phyloP scores from a whole-genome alignment of 768 basidiomycete genomes.

The Kwoniella newhampshirensis region DNA sequence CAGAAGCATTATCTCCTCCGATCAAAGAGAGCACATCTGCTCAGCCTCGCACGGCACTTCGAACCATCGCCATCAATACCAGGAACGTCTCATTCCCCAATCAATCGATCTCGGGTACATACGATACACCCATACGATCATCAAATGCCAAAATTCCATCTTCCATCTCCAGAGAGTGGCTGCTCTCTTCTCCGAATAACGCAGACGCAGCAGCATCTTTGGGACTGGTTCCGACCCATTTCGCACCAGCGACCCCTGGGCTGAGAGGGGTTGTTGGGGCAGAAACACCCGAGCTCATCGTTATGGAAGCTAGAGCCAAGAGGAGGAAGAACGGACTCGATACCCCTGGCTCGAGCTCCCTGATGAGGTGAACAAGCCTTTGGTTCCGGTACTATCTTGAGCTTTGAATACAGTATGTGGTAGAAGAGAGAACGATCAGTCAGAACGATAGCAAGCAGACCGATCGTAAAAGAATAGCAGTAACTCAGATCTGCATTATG shows the following conservation, averaged over 20 bases:
- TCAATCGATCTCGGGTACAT: slow-evolving; percentile 5
- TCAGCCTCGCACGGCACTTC: not conserved
- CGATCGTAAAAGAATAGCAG: too few species aligned
- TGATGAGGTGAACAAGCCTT: too few species aligned
- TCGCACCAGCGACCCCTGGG: slow-evolving; percentile 16
- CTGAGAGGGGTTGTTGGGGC: slow-evolving; percentile 12
- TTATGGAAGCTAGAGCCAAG: slow-evolving; percentile 17
- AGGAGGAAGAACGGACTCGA: slow-evolving; percentile 2
- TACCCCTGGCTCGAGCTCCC: too few species aligned
- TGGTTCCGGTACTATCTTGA: too few species aligned
- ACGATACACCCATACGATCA: slow-evolving; percentile 9
- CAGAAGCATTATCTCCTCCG: slow-evolving; percentile 3
- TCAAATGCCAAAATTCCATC: not conserved
- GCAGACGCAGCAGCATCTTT: slow-evolving; percentile 7
- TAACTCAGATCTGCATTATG: too few species aligned
- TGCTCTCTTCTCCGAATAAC: slow-evolving; percentile 13
- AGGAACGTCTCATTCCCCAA: not conserved
- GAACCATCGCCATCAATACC: slow-evolving; percentile 2
- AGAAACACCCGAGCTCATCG: slow-evolving; percentile 18
- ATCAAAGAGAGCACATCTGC: not conserved
- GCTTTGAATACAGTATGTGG: too few species aligned
- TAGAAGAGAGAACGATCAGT: too few species aligned
- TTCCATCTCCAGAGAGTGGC: slow-evolving; percentile 12
- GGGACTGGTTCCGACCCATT: slow-evolving; percentile 16
- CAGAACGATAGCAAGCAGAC: too few species aligned